These are phyloP conservation scores for Solanum hybrid DNA, from an alignment of 305 asterid genomes.

Conservation along the genomic window DNA sequence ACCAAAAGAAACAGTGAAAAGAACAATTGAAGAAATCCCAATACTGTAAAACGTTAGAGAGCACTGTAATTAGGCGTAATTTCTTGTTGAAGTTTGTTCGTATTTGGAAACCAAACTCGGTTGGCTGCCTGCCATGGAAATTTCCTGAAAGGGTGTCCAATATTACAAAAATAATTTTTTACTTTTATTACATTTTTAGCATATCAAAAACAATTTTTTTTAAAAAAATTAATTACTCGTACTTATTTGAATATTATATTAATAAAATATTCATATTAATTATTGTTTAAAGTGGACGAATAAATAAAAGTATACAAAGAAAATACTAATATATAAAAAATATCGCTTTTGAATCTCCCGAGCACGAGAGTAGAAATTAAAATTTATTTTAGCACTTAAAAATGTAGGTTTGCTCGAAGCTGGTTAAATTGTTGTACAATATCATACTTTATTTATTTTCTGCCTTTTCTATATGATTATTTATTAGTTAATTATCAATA, in stretches of 20 bases:
- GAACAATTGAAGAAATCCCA: background rate
- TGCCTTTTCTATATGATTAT: no score
- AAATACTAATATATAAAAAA: no score
- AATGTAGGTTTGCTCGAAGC: background rate
- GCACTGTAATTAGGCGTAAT: background rate
- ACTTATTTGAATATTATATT: no score
- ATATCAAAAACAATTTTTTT: background rate
- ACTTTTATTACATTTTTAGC: background rate
- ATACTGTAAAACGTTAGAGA: background rate
- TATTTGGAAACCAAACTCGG: background rate
- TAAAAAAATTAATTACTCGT: no score
- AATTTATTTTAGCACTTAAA: no score
- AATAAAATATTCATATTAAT: no score
- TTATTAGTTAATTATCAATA: background rate
- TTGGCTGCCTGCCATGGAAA: background rate
- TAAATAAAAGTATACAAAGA: rapidly evolving
- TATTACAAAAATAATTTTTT: rapidly evolving
- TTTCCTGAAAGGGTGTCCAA: background rate
- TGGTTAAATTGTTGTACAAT: rapidly evolving
- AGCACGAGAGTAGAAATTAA: no score
- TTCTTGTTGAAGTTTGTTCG: background rate
- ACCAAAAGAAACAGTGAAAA: background rate
- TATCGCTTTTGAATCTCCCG: no score
- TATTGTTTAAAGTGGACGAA: background rate
- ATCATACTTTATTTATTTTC: no score